Evolutionary conservation across 345 rosid genomes (phyloP).

Genomic region (Rubroshorea leprosula): DNA sequence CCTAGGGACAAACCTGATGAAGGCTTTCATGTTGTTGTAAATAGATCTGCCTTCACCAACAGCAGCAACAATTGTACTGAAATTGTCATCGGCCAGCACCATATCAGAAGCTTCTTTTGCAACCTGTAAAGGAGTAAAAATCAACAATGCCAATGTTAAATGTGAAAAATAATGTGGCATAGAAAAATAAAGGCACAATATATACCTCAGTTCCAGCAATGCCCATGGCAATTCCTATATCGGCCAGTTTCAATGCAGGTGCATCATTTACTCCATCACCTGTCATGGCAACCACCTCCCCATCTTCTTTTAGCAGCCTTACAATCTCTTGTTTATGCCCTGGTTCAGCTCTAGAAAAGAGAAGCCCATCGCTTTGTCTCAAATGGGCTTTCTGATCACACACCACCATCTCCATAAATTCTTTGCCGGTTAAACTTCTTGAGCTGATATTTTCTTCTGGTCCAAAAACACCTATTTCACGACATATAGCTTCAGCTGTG

Average conservation of each 20-base stretch:
- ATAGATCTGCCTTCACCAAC: too few relatives aligned
- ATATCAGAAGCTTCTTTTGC: slow-evolving; percentile 83
- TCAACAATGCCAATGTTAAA: too few relatives aligned
- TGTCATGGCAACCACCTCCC: slow-evolving; percentile 67
- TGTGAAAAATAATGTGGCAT: neutral
- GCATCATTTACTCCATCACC: slow-evolving; percentile 74
- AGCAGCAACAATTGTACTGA: slow-evolving; percentile 67
- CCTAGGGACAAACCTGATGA: slow-evolving; percentile 48
- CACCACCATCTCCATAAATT: slow-evolving; percentile 34
- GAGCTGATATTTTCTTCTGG: slow-evolving; percentile 29
- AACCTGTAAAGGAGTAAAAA: slow-evolving; percentile 34
- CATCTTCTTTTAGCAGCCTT: slow-evolving; percentile 49
- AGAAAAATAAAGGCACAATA: too few relatives aligned
- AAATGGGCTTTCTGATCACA: slow-evolving; percentile 29
- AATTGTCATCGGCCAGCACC: slow-evolving; percentile 79
- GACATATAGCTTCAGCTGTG: slow-evolving; percentile 72
- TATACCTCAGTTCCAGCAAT: slow-evolving; percentile 63
- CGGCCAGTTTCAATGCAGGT: slow-evolving; percentile 61
- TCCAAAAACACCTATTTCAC: slow-evolving; percentile 60
- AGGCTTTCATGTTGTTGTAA: slow-evolving; percentile 73
- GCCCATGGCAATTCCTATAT: slow-evolving; percentile 70
- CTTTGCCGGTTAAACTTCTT: slow-evolving; percentile 37
- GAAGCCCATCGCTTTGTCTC: slow-evolving; percentile 37
- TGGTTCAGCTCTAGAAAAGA: slow-evolving; percentile 49
- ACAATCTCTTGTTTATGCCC: slow-evolving; percentile 50